Conservation (phyloP, 106 monocot genomes). For the Xerophyta viscosa region DNA sequence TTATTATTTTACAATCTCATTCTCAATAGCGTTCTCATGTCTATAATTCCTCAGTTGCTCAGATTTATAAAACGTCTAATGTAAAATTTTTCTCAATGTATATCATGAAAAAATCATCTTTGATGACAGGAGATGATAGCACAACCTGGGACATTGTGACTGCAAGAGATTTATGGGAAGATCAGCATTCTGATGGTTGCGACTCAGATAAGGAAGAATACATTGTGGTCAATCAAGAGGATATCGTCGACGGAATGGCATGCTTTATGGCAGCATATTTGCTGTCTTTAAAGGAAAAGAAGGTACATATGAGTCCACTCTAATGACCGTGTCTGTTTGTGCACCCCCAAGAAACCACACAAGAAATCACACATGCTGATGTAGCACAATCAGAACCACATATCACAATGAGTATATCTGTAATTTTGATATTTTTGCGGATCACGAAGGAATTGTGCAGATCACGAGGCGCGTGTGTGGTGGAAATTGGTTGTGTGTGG, state of each 20-base stretch:
- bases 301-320: constrained; percentile 41
- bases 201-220: constrained; percentile 49
- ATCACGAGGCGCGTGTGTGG: no score
- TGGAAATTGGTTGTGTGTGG: no score
- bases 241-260: constrained; percentile 80
- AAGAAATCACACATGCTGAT: no score
- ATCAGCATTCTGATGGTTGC: constrained; percentile 20
- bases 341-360: no score
- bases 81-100: no score
- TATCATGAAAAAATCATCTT: background rate
- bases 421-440: no score
- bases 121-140: constrained; percentile 31
- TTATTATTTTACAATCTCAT: background rate
- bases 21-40: background rate
- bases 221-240: constrained; percentile 79
- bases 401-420: no score
- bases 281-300: constrained; percentile 72
- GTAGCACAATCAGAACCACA: no score
- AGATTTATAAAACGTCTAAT: background rate
- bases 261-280: constrained; percentile 87
- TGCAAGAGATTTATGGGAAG: constrained; percentile 53
- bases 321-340: background rate
- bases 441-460: no score
- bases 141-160: constrained; percentile 68
- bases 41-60: background rate